phyloP scores from a whole-genome alignment of 768 basidiomycete genomes.

The Trametes sanguinea region DNA sequence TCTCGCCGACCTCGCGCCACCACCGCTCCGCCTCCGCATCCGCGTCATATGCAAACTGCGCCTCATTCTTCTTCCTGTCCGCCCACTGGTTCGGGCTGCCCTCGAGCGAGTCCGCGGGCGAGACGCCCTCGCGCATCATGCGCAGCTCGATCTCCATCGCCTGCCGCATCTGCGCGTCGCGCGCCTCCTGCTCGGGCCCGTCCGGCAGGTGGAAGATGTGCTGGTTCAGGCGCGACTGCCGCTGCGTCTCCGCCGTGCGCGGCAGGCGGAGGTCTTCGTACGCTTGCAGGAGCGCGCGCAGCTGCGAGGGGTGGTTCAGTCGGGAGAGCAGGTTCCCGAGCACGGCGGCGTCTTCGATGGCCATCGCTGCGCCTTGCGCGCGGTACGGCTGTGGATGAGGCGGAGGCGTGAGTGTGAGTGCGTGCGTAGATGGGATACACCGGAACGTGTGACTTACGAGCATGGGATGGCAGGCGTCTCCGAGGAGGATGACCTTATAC shows the following conservation, averaged over 20 bases:
- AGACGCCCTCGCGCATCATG: constrained; percentile 25
- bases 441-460: constrained; percentile 31
- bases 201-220: constrained; percentile 57
- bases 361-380: constrained; percentile 45
- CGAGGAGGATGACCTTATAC: constrained; percentile 39
- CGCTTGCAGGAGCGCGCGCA: constrained; percentile 47
- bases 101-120: constrained; percentile 26
- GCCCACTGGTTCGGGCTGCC: constrained; percentile 60
- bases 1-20: constrained; percentile 42
- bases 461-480: constrained; percentile 48
- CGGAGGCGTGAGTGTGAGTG: not conserved
- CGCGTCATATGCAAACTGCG: constrained; percentile 57
- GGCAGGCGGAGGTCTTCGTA: constrained; percentile 54
- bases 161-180: constrained; percentile 52
- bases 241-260: constrained; percentile 53
- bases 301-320: constrained; percentile 44
- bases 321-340: constrained; percentile 50
- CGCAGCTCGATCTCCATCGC: constrained; percentile 47
- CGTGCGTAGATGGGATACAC: not conserved
- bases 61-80: constrained; percentile 49
- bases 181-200: constrained; percentile 50
- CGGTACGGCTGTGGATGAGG: constrained; percentile 38
- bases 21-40: constrained; percentile 52
- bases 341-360: constrained; percentile 55
- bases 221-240: constrained; percentile 51